These are phyloP conservation scores for Solanum tarijense DNA, from an alignment of 257 asterid species.

Conservation along the genomic window DNA sequence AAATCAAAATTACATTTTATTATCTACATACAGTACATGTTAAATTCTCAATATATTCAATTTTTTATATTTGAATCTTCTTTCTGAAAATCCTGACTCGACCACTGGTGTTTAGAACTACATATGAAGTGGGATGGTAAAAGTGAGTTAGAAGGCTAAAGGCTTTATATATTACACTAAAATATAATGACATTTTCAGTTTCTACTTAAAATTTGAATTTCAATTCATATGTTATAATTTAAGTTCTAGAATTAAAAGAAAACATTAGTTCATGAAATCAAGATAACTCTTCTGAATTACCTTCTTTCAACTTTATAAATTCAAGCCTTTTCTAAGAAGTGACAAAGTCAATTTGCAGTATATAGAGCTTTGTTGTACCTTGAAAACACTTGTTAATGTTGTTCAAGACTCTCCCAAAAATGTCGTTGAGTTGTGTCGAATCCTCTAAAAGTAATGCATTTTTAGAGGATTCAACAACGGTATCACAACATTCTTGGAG, in stretches of 20 bases:
- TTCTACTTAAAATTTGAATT: neutral
- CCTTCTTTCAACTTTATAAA: neutral
- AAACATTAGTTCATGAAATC: neutral
- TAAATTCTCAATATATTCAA: accelerated
- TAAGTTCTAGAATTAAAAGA: neutral
- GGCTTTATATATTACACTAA: neutral
- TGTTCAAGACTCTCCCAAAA: neutral
- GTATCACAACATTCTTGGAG: neutral
- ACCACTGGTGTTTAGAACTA: neutral
- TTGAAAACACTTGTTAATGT: neutral
- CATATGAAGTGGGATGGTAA: neutral
- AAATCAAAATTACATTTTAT: neutral
- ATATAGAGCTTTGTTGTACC: neutral
- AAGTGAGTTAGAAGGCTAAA: neutral
- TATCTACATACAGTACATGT: neutral
- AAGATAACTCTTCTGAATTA: neutral
- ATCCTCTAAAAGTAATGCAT: neutral
- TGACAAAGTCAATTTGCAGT: neutral
- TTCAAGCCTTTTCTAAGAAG: neutral
- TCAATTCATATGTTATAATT: neutral
- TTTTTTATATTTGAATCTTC: neutral
- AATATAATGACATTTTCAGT: neutral
- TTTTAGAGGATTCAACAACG: neutral
- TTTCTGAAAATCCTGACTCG: neutral
- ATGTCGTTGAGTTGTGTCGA: neutral